Evolutionary conservation across 495 filamentous ascomycete genomes (phyloP).

Genomic region (Emericellopsis terricola): DNA sequence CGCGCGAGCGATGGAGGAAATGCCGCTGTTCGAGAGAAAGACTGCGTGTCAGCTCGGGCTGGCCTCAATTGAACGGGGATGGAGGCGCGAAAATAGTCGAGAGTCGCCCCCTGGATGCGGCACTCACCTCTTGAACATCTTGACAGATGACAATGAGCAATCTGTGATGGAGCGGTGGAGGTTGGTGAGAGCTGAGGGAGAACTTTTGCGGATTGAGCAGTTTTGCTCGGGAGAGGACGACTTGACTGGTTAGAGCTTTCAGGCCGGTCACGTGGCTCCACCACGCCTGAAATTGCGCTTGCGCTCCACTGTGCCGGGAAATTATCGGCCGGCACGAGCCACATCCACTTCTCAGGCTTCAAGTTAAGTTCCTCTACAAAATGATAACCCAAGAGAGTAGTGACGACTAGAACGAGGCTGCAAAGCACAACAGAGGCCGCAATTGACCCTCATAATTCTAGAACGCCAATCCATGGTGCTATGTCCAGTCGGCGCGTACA

Average conservation of each 20-base stretch:
- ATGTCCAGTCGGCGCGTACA: too few relatives aligned
- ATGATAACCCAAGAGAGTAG: too few relatives aligned
- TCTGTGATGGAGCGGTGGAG: conserved; percentile 22
- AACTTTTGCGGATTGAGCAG: conserved; percentile 4
- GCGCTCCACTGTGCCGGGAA: too few relatives aligned
- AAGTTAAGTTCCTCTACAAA: too few relatives aligned
- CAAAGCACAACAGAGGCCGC: too few relatives aligned
- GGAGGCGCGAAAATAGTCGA: conserved; percentile 4
- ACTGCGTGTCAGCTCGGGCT: conserved; percentile 21
- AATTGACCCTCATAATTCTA: too few relatives aligned
- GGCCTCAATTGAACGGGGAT: conserved; percentile 23
- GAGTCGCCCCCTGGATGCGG: too few relatives aligned
- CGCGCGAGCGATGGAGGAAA: conserved; percentile 65
- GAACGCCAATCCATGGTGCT: too few relatives aligned
- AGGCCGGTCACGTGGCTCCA: not conserved
- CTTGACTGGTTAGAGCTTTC: conserved; percentile 3
- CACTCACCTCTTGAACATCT: conserved; percentile 80
- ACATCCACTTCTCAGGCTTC: too few relatives aligned
- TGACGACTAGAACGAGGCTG: too few relatives aligned
- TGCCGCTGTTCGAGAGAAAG: conserved; percentile 40
- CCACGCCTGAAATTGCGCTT: not conserved
- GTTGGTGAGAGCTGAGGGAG: conserved; percentile 16
- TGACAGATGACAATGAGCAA: conserved; percentile 38
- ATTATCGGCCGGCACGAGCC: too few relatives aligned
- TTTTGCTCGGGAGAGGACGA: conserved; percentile 3